Percentiles rank a stretch among this genome's conserved stretches.
These are phyloP conservation scores for Leptographium flavum DNA, from an alignment of 2,329 filamentous ascomycete genomes.

Conservation along the genomic window DNA sequence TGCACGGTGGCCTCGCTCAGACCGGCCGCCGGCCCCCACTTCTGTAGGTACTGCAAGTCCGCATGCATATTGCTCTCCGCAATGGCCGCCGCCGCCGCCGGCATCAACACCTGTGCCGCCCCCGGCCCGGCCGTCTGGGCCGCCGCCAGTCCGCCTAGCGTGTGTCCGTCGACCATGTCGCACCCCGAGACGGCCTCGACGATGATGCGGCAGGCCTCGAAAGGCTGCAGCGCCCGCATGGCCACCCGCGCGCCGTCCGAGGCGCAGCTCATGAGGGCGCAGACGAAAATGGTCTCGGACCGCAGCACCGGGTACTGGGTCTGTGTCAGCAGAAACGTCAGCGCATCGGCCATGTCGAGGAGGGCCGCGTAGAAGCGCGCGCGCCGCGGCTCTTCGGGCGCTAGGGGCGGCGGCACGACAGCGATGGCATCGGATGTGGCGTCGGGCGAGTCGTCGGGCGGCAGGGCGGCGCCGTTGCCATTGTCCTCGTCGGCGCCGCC, in stretches of 20 bases:
- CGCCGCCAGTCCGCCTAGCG: conserved; percentile 6
- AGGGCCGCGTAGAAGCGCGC: conserved; percentile 32
- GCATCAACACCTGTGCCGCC: too few relatives aligned
- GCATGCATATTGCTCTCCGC: too few relatives aligned
- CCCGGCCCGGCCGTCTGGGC: neutral
- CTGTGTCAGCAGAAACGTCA: conserved; percentile 41
- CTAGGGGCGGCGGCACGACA: neutral
- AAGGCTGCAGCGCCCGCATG: conserved; percentile 25
- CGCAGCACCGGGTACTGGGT: conserved; percentile 43
- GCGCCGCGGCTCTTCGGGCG: conserved; percentile 9
- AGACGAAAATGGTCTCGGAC: conserved; percentile 47
- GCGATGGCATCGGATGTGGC: conserved; percentile 8
- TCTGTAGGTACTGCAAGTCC: too few relatives aligned
- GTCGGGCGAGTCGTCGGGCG: too few relatives aligned
- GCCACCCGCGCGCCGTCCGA: conserved; percentile 33
- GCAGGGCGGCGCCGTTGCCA: too few relatives aligned
- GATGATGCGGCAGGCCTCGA: conserved; percentile 29
- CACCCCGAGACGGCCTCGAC: conserved; percentile 34
- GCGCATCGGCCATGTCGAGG: conserved; percentile 22
- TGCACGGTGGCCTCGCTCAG: too few relatives aligned
- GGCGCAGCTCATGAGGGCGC: conserved; percentile 44
- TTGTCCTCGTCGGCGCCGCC: too few relatives aligned
- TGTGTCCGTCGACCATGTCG: conserved; percentile 14
- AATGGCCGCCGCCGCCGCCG: too few relatives aligned
- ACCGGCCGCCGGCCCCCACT: too few relatives aligned